Conservation (phyloP, 495 filamentous ascomycete species). For the Aspergillus biplanus region DNA sequence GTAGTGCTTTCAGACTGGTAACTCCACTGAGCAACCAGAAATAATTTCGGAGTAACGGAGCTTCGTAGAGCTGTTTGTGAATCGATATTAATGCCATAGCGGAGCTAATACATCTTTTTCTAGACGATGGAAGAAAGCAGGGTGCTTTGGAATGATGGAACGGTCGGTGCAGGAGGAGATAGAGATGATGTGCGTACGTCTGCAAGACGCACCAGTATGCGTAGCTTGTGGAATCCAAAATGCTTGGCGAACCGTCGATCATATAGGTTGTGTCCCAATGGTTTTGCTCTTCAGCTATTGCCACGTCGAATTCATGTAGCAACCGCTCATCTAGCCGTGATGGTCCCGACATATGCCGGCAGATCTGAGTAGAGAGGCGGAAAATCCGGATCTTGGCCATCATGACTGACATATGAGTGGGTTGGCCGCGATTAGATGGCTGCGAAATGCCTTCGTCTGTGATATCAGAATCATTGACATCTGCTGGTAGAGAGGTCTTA, state of each 20-base stretch:
- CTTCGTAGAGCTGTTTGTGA: conserved; percentile 25
- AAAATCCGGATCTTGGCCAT: conserved; percentile 26
- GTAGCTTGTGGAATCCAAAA: conserved; percentile 23
- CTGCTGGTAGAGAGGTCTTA: conserved; percentile 16
- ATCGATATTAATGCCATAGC: conserved; percentile 15
- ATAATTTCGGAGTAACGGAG: conserved; percentile 23
- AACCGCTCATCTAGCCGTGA: conserved; percentile 3
- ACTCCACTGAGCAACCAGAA: conserved; percentile 24
- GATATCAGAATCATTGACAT: conserved; percentile 29
- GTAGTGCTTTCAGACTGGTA: conserved; percentile 23
- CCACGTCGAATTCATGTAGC: conserved; percentile 14
- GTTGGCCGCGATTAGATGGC: conserved; percentile 13
- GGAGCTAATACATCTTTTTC: conserved; percentile 21
- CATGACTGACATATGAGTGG: conserved; percentile 31
- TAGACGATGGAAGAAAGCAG: conserved; percentile 15
- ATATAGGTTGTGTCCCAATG: conserved; percentile 26
- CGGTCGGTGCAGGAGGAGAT: conserved; percentile 28
- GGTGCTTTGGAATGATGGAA: conserved; percentile 1
- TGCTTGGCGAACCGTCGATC: conserved; percentile 21
- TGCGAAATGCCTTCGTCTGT: conserved; percentile 10
- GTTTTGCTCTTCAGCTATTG: conserved; percentile 22
- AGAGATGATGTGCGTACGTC: conserved; percentile 30
- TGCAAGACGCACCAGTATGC: conserved; percentile 30
- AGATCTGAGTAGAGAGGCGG: conserved; percentile 23
- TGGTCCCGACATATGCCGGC: conserved; percentile 21